Evolutionary conservation across 805 yeast genomes (phyloP).

Genomic region (Teunomyces pallodes): DNA sequence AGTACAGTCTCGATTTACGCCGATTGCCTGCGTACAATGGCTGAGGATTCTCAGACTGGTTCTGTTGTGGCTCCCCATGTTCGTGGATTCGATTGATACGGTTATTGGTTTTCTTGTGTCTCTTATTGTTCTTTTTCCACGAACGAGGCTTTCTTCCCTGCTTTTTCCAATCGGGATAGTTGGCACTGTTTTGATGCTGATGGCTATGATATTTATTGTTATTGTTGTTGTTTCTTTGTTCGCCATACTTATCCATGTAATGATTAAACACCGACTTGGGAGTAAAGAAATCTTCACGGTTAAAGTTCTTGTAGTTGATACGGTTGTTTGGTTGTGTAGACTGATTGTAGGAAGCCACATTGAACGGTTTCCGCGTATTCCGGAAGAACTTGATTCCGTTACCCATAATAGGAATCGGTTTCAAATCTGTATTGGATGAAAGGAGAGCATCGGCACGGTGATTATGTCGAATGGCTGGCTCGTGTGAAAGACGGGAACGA

Average conservation of each 20-base stretch:
- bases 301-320: conserved; percentile 32
- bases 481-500: conserved; percentile 5
- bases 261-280: conserved; percentile 72
- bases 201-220: conserved; percentile 1
- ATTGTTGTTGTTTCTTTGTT: conserved; percentile 26
- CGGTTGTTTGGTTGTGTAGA: conserved; percentile 10
- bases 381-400: conserved; percentile 26
- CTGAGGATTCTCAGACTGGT: background rate
- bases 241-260: conserved; percentile 64
- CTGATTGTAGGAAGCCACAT: conserved; percentile 57
- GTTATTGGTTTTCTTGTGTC: conserved; percentile 1
- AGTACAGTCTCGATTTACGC: conserved; percentile 13
- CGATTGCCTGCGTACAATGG: background rate
- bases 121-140: conserved; percentile 29
- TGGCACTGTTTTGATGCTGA: conserved; percentile 6
- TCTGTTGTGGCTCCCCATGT: background rate
- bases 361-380: conserved; percentile 57
- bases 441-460: conserved; percentile 44
- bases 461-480: conserved; percentile 28
- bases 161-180: conserved; percentile 11
- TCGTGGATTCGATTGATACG: conserved; percentile 4
- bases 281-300: conserved; percentile 72
- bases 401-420: conserved; percentile 41
- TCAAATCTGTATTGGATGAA: conserved; percentile 34
- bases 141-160: conserved; percentile 22